Evolutionary conservation across 306 rosid genomes (phyloP).

Genomic region (Pachyrhizus erosus): DNA sequence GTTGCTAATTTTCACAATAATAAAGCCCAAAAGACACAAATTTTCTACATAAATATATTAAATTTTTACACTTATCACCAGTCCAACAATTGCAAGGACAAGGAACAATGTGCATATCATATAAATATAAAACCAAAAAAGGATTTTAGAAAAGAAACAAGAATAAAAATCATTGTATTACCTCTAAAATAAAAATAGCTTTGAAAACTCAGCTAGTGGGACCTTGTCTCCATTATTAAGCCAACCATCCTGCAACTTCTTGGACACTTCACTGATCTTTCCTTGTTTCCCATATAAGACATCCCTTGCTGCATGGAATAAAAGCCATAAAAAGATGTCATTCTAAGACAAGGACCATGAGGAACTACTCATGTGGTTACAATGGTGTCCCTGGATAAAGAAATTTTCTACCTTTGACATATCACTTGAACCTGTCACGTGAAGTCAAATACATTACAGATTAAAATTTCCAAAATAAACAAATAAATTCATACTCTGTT

Average conservation of each 20-base stretch:
- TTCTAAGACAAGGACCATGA: neutral
- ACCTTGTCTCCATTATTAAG: constrained; percentile 91
- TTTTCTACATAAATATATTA: too few relatives aligned
- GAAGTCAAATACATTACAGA: too few relatives aligned
- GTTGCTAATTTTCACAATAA: too few relatives aligned
- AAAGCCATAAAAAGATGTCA: constrained; percentile 16
- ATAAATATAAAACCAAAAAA: too few relatives aligned
- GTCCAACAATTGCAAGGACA: too few relatives aligned
- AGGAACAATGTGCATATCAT: too few relatives aligned
- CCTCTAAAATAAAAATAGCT: constrained; percentile 52
- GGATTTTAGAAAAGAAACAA: neutral
- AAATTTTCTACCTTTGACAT: constrained; percentile 73
- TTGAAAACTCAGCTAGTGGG: constrained; percentile 94
- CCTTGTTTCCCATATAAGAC: constrained; percentile 94
- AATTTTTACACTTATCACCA: too few relatives aligned
- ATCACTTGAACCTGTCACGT: too few relatives aligned
- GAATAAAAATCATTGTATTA: constrained; percentile 3
- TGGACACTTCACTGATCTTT: constrained; percentile 91
- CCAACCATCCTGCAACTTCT: constrained; percentile 97
- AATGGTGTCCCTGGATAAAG: neutral
- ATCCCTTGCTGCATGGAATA: constrained; percentile 71
- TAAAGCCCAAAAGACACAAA: too few relatives aligned
- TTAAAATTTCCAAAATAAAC: too few relatives aligned
- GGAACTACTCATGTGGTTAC: neutral
- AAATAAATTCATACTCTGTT: too few relatives aligned